Conservation (phyloP, 495 filamentous ascomycete genomes). For the Tuber magnatum region DNA sequence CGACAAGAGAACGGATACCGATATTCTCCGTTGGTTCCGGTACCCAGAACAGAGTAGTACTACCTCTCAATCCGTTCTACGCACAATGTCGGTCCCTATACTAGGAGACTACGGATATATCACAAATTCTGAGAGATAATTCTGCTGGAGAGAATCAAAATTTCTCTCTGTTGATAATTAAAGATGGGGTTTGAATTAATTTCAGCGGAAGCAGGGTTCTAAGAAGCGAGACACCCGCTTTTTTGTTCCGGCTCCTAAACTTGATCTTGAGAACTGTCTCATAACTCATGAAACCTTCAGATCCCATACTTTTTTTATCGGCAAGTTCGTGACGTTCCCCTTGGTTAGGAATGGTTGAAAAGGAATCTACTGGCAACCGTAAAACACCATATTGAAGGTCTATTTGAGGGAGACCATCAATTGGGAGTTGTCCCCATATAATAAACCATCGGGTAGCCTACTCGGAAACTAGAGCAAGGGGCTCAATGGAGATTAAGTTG, state of each 20-base stretch:
- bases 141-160: neutral
- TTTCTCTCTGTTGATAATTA: neutral
- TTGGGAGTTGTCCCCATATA: neutral
- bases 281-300: neutral
- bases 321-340: neutral
- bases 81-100: neutral
- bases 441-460: neutral
- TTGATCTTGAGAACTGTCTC: neutral
- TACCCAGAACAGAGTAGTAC: neutral
- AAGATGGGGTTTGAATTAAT: neutral
- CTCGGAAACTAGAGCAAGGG: neutral
- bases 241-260: neutral
- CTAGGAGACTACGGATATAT: neutral
- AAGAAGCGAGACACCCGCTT: neutral
- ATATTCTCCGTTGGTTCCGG: neutral
- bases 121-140: neutral
- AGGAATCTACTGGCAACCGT: neutral
- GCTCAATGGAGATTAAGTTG: neutral
- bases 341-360: neutral
- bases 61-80: neutral
- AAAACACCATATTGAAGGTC: neutral
- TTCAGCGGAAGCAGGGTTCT: neutral
- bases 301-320: neutral
- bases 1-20: neutral
- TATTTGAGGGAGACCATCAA: neutral